Base-by-base conservation (phyloP, 2,329 filamentous ascomycete species). In the Colletotrichum caudatum region DNA sequence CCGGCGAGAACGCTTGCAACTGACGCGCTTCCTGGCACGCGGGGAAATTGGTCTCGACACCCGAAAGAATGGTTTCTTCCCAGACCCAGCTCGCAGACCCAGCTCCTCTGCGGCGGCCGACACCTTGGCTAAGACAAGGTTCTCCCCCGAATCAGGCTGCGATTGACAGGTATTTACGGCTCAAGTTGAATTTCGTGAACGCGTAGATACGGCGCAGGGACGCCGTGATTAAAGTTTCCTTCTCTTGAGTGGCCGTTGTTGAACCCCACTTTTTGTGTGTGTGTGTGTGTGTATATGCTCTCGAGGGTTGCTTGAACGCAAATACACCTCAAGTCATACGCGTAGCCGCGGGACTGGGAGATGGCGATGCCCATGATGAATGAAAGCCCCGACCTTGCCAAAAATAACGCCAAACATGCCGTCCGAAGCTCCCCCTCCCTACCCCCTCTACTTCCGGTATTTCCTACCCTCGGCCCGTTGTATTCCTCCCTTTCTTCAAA, bases 311-410 rank as follows among this genome's bases (percentile, higher is more conserved):
- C 26, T 8, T 20, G 33, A 33, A 33, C 39, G 33, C 18, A 23
- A 2, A 53, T 14, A 20, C 51, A 57, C 51, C 39, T 57, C 12
- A 20, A 48, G 29, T 26, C 16, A 26, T 61, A 14, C 16, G 29
- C 54, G 50, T 48, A 51, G 39, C 26, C 14, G 60, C 44, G 16
- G 58, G 44, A 50, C n/a, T 44, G 44, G 44, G 58, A 63, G 65
- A 69, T 56, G 65, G 59, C 58, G 44, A 69, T 71, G 69, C 65
- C 59, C 59, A 64, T 71, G 69, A 69, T 71, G 65, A 64, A 71
- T 71, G 54, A 64, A 53, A 64, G 48, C 60, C 37, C 64, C 37
- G 61, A 41, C 39, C 29, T 37, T 39, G 18, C 69, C 57, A 26
- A 53, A 46, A 63, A 11, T 37, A 56, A 67, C 37, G 50, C 44